Evolutionary conservation across 495 filamentous ascomycete species (phyloP).

Genomic region (Penicillium atrosanguineum): DNA sequence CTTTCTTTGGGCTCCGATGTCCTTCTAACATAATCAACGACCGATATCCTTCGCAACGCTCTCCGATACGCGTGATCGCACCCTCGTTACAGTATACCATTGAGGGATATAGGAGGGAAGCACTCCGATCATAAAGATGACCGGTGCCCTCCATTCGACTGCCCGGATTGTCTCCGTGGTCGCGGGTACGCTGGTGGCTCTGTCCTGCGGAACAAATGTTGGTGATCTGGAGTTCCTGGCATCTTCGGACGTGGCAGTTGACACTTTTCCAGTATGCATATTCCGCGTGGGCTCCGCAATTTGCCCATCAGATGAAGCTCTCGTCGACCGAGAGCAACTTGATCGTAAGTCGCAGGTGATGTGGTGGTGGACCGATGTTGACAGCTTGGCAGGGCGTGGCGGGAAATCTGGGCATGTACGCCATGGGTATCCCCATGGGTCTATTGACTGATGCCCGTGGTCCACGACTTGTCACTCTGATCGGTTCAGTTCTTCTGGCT

Average conservation of each 20-base stretch:
- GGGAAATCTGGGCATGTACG: constrained; percentile 97
- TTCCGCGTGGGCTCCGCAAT: constrained; percentile 96
- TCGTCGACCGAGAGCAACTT: constrained; percentile 88
- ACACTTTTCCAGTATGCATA: constrained; percentile 79
- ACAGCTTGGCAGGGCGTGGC: constrained; percentile 59
- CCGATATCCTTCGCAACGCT: constrained; percentile 5
- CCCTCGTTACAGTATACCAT: neutral
- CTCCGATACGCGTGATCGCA: constrained; percentile 11
- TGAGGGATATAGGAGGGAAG: neutral
- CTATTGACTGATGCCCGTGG: constrained; percentile 83
- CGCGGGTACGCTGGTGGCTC: constrained; percentile 79
- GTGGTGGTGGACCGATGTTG: constrained; percentile 8
- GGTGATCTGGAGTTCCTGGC: constrained; percentile 23
- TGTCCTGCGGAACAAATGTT: constrained; percentile 94
- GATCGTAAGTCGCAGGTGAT: constrained; percentile 56
- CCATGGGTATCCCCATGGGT: constrained; percentile 83
- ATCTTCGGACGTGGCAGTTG: constrained; percentile 7
- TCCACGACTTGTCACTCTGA: constrained; percentile 69
- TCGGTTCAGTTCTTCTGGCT: constrained; percentile 68
- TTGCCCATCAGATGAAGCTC: constrained; percentile 79
- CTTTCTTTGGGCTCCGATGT: constrained; percentile 16
- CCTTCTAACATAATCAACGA: constrained; percentile 1
- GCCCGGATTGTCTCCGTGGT: constrained; percentile 70
- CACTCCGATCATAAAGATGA: constrained; percentile 22
- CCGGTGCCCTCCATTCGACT: constrained; percentile 25